Evolutionary conservation across 1,139 yeast genomes (phyloP).

Genomic region (Scheffersomyces insectosa): DNA sequence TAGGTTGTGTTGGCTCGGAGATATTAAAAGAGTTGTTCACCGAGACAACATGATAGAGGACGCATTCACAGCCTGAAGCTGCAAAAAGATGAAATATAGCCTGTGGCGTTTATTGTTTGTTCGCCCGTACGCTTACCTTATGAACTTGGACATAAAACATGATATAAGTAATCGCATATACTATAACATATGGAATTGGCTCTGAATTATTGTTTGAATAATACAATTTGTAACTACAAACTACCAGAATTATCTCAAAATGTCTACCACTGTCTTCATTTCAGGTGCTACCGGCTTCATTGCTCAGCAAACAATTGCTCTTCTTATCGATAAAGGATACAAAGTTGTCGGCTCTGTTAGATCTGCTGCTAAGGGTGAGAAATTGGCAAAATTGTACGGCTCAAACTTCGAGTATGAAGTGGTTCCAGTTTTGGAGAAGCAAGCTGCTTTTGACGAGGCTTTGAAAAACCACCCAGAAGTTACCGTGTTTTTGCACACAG

Average conservation of each 20-base stretch:
- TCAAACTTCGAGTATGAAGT: conserved; percentile 30
- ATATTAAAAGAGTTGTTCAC: too few relatives aligned
- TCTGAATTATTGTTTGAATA: too few relatives aligned
- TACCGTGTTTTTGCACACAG: conserved; percentile 19
- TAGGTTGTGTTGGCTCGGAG: too few relatives aligned
- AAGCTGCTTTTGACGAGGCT: conserved; percentile 36
- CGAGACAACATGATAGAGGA: too few relatives aligned
- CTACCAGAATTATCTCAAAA: not conserved
- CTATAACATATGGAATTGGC: too few relatives aligned
- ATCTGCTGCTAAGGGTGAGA: conserved; percentile 31
- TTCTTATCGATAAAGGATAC: conserved; percentile 27
- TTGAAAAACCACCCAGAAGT: conserved; percentile 22
- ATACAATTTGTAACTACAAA: too few relatives aligned
- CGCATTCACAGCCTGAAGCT: too few relatives aligned
- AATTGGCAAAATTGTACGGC: conserved; percentile 19
- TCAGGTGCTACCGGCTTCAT: conserved; percentile 45
- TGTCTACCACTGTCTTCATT: conserved; percentile 25
- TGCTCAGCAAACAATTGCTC: conserved; percentile 32
- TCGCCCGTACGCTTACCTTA: too few relatives aligned
- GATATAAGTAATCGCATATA: not conserved
- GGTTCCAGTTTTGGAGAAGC: conserved; percentile 33
- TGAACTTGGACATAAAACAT: not conserved
- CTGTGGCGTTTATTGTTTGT: too few relatives aligned
- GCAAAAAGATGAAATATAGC: too few relatives aligned
- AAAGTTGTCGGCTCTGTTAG: conserved; percentile 39